Conservation (phyloP, 306 rosid species). For the Acacia confusa region DNA sequence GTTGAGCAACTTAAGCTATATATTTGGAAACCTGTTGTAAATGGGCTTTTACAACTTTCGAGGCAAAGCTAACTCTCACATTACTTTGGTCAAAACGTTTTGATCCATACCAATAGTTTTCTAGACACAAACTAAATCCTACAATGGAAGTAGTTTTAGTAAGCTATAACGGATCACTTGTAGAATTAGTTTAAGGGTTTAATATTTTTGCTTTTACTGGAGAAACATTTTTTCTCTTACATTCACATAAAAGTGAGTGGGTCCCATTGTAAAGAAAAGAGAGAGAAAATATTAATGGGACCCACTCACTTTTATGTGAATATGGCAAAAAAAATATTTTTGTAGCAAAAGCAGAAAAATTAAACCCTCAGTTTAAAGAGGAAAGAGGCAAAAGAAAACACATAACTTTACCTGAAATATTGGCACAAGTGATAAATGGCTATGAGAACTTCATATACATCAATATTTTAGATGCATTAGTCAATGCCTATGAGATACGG, state of each 20-base stretch:
- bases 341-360: too few relatives aligned
- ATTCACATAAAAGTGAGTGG: too few relatives aligned
- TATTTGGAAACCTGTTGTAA: background rate
- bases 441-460: slow-evolving; percentile 16
- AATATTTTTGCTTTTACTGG: too few relatives aligned
- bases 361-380: background rate
- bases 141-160: background rate
- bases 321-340: too few relatives aligned
- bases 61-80: background rate
- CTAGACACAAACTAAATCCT: background rate
- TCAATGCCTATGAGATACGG: background rate
- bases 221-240: too few relatives aligned
- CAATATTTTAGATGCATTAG: background rate
- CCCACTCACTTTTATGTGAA: too few relatives aligned
- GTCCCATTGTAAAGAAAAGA: too few relatives aligned
- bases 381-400: background rate
- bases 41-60: background rate
- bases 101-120: background rate
- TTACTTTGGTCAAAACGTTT: background rate
- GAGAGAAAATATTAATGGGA: too few relatives aligned
- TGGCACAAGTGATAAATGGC: slow-evolving; percentile 16
- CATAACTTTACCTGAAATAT: slow-evolving; percentile 22
- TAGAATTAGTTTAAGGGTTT: background rate
- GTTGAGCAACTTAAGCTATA: background rate
- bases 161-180: background rate